Conservation (phyloP, 257 asterid species). For the Lantana camara region DNA sequence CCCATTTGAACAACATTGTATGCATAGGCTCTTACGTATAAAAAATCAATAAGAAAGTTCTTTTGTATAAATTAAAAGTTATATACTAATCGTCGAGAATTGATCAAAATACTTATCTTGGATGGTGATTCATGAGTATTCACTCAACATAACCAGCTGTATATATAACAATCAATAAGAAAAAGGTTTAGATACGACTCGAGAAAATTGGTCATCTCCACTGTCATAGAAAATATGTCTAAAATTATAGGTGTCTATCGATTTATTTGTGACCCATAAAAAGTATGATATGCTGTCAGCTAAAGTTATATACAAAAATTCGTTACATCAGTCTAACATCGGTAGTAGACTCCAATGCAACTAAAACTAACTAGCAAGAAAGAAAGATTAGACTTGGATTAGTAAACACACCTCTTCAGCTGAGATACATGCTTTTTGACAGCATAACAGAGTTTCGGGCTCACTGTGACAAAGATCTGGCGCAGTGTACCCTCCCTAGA, state of each 20-base stretch:
- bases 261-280: too few relatives aligned
- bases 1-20: background rate
- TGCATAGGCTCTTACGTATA: background rate
- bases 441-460: conserved; percentile 71
- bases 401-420: conserved; percentile 50
- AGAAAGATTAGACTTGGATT: background rate
- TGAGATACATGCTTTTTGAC: conserved; percentile 61
- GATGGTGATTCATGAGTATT: background rate
- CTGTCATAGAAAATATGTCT: background rate
- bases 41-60: background rate
- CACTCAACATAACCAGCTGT: background rate
- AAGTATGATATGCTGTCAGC: background rate
- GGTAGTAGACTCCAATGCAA: too few relatives aligned
- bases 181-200: background rate
- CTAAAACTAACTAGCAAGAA: too few relatives aligned
- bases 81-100: background rate
- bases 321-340: too few relatives aligned
- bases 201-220: background rate
- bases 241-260: background rate
- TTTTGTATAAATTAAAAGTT: too few relatives aligned
- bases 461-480: conserved; percentile 74
- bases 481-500: conserved; percentile 16
- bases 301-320: too few relatives aligned
- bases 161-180: too few relatives aligned
- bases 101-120: background rate